Evolutionary conservation across 2,329 filamentous ascomycete species (phyloP).

Genomic region (Ramularia collo-cygni): DNA sequence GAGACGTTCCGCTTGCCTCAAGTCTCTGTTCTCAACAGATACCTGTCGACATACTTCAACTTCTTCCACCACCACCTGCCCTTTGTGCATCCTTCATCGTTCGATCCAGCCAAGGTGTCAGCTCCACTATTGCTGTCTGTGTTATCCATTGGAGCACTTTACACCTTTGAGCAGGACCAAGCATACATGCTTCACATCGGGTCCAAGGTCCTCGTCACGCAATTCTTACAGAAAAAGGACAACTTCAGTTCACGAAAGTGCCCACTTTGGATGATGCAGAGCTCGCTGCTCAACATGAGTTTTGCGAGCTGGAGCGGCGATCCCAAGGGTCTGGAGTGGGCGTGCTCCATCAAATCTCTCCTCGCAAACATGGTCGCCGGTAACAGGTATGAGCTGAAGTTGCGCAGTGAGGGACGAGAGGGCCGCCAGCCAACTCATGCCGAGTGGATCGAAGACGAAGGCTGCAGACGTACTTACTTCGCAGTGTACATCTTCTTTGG

Average conservation of each 20-base stretch:
- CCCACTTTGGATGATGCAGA: slow-evolving; percentile 97
- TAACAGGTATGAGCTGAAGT: slow-evolving; percentile 91
- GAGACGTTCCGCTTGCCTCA: slow-evolving; percentile 85
- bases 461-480: slow-evolving; percentile 93
- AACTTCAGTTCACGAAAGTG: slow-evolving; percentile 98
- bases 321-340: slow-evolving; percentile 95
- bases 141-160: slow-evolving; percentile 89
- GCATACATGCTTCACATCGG: slow-evolving; percentile 97
- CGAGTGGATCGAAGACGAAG: slow-evolving; percentile 96
- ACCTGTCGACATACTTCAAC: slow-evolving; percentile 92
- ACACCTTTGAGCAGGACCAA: slow-evolving; percentile 94
- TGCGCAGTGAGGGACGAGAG: slow-evolving; percentile 81
- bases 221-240: slow-evolving; percentile 96
- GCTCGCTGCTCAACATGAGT: slow-evolving; percentile 94
- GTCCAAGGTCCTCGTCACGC: slow-evolving; percentile 93
- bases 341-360: slow-evolving; percentile 96
- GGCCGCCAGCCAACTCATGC: slow-evolving; percentile 67
- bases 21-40: slow-evolving; percentile 76
- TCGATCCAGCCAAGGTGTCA: slow-evolving; percentile 71
- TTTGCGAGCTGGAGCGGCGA: slow-evolving; percentile 99
- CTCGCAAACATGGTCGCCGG: slow-evolving; percentile 98
- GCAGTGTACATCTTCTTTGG: slow-evolving; percentile 99
- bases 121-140: slow-evolving; percentile 81
- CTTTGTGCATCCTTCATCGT: slow-evolving; percentile 88
- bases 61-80: slow-evolving; percentile 95